Base-by-base conservation (phyloP, 768 basidiomycete species). In the Leccinum imitatum region DNA sequence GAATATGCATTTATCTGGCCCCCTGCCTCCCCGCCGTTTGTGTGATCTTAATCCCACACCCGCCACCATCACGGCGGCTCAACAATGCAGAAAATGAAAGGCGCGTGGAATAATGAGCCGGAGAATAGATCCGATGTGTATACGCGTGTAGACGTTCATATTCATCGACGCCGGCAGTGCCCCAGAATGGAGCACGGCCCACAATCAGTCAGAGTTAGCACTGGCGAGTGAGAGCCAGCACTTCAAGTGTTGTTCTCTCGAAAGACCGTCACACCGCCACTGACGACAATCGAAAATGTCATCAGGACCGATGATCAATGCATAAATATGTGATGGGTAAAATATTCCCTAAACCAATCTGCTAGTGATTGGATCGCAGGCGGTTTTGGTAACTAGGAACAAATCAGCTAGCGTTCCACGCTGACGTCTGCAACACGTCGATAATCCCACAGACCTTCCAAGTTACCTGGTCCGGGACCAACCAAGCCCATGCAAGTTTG, bases 301-400 rank as follows among this genome's bases (percentile, higher is more conserved):
- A 67, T 66, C 58, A 67, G 10, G 15, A 35, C 23, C 37, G 19
- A 46, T 21, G 44, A 59, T 65, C 56, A 65, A 54, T 48, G n/a
- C 2, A 48, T 47, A 11, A 37, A 44, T 48, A 37, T 33, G 13
- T 54, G 13, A 15, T 9, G 35, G 56, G 50, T 13, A 37, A 50
- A 54, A 47, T 19, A 50, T 23, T 9, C 11, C 31, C 33, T 3
- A 50, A 53, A 33, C n/a, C 2, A 6, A 46, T 19, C 30, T 54
- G 61, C 54, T 47, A 31, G 56, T 63, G 57, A 46, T 46, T 11
- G 44, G 2, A 46, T 21, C 44, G 17, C 44, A 46, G 19, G 19
- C 10, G 54, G 56, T 58, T 54, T 48, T 59, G 61, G 53, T 30
- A 67, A 56, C 27, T 41, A 19, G 33, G 8, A 27, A 21, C 41